Percentiles rank a stretch among this genome's conserved stretches.
These are phyloP conservation scores for Wickerhamiella spandovensis DNA, from an alignment of 805 yeast genomes.

Conservation along the genomic window DNA sequence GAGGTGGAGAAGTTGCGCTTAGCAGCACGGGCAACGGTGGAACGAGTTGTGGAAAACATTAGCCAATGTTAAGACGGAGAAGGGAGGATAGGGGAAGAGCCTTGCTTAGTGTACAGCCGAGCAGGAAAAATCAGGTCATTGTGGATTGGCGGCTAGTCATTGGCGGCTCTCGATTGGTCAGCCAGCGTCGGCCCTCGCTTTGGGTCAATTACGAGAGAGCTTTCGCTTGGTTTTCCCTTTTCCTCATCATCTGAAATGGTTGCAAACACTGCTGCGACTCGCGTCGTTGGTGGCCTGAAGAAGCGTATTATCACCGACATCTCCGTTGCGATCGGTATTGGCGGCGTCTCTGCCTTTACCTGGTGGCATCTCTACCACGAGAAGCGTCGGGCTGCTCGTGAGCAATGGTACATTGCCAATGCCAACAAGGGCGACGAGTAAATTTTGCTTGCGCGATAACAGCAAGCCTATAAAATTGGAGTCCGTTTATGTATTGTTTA, in stretches of 20 bases:
- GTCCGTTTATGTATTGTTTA: background rate
- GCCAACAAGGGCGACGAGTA: slow-evolving; percentile 46
- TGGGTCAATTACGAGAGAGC: background rate
- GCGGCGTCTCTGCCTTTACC: slow-evolving; percentile 48
- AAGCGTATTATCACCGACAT: slow-evolving; percentile 73
- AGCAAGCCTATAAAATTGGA: background rate
- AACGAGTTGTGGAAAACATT: slow-evolving; percentile 7
- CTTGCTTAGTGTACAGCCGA: background rate
- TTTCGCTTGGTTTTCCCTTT: background rate
- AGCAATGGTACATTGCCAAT: slow-evolving; percentile 66
- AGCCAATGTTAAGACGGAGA: background rate
- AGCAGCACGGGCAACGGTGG: slow-evolving; percentile 4
- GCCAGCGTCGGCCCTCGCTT: background rate
- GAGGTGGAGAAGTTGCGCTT: slow-evolving; percentile 17
- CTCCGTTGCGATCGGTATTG: slow-evolving; percentile 35
- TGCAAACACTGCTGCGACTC: slow-evolving; percentile 19
- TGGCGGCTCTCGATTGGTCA: background rate
- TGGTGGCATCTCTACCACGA: slow-evolving; percentile 87
- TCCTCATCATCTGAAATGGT: slow-evolving; percentile 12
- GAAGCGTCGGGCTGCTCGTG: slow-evolving; percentile 60
- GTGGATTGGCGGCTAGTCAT: background rate
- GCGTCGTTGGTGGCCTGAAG: slow-evolving; percentile 61
- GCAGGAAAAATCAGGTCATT: background rate
- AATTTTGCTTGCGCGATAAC: background rate
- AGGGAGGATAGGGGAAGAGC: background rate